Base-by-base conservation (phyloP, 2,329 filamentous ascomycete species). In the Aspergillus fructus region DNA sequence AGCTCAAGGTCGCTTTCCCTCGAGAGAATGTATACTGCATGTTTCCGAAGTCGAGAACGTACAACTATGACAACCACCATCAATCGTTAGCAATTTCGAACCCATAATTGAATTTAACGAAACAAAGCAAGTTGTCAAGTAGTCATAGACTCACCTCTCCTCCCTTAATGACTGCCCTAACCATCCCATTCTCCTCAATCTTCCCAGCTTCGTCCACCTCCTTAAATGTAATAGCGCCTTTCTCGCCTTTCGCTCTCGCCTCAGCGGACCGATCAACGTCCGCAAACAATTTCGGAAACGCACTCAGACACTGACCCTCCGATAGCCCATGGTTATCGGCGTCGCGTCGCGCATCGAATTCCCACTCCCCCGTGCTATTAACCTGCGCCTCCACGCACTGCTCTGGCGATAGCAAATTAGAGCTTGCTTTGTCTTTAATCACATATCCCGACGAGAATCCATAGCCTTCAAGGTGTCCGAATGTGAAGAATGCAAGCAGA, bases 1-100 rank as follows among this genome's bases (percentile, higher is more conserved):
- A 72, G 60, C 78, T 74, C 2, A 82, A 69, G 0, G 78, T 79
- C 2, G 78, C 78, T 61, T 70, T 71, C 11, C 68, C 74, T 12
- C 74, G 71, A 0, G 72, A 66, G 46, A 66, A 72, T 7, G 74
- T 76, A 6, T 62, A 65, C 0, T 68, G 67, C 68, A 71, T 70
- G 7, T 67, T 59, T 3, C 65, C 71, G 39, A 67, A 74, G 27
- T 74, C 68, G 47, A 76, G 58, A 3, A 76, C 67, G 57, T 74
- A 76, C 4, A 77, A 45, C 74, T 77, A 54, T 19, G 21, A 33
- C 13, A 52, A 21, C 33, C 11, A n/a, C n/a, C n/a, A 52, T n/a
- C 9, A 21, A n/a, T 23, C 11, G 12, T 13, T 34, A 41, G 23
- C 12, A 13, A 42, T 6, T 8, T 23, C 9, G 9, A 30, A 11